Evolutionary conservation across 371 early-diverging fungal genomes (phyloP).

Genomic region (Saksenaea oblongispora): DNA sequence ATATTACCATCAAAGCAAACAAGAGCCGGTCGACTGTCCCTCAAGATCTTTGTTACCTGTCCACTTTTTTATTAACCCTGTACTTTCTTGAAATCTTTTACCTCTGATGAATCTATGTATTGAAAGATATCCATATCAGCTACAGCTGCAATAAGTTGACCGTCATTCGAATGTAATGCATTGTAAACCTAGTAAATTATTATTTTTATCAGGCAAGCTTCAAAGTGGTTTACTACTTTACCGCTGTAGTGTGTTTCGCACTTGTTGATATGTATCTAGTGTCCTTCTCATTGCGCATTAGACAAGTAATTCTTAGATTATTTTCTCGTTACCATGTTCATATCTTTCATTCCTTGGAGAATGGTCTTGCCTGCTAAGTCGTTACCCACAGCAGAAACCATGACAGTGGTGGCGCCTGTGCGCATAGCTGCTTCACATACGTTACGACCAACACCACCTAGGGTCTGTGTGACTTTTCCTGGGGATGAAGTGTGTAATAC

Average conservation of each 20-base stretch:
- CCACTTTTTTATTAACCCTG: constrained; percentile 7
- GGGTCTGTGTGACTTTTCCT: constrained; percentile 61
- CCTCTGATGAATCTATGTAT: constrained; percentile 35
- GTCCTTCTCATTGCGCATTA: constrained; percentile 17
- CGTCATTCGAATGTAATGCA: constrained; percentile 70
- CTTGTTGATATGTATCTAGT: constrained; percentile 29
- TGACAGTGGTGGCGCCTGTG: constrained; percentile 59
- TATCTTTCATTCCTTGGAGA: constrained; percentile 46
- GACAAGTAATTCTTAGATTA: neutral
- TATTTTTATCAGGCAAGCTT: constrained; percentile 14
- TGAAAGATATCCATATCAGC: constrained; percentile 88
- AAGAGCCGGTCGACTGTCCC: constrained; percentile 39
- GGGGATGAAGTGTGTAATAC: constrained; percentile 71
- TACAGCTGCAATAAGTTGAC: constrained; percentile 77
- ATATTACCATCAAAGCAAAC: constrained; percentile 81
- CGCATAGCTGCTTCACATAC: constrained; percentile 79
- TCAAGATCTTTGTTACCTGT: constrained; percentile 37
- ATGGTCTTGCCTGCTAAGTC: constrained; percentile 68
- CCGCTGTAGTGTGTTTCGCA: constrained; percentile 33
- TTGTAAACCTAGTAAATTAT: constrained; percentile 62
- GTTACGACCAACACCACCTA: constrained; percentile 93
- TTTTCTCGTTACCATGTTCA: constrained; percentile 54
- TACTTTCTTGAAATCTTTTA: constrained; percentile 10
- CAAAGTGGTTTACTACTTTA: constrained; percentile 4
- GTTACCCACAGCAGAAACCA: constrained; percentile 72